Conservation (phyloP, 148 eudicot genomes). For the Linanthus parryae region DNA sequence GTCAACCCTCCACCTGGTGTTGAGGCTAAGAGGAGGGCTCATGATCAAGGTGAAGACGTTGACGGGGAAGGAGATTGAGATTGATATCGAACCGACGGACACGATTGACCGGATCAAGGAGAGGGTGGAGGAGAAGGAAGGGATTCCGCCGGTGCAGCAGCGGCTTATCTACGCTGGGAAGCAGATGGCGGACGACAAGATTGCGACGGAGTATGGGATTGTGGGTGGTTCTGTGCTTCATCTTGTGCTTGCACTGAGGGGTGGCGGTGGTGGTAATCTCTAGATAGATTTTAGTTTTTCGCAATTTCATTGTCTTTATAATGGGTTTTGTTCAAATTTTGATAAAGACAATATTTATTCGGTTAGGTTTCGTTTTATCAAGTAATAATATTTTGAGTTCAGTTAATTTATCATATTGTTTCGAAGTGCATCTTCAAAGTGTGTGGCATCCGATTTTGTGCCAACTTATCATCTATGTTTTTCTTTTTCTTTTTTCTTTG, state of each 20-base stretch:
- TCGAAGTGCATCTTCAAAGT: too few relatives aligned
- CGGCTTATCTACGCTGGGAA: conserved; percentile 69
- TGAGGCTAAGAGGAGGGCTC: conserved; percentile 37
- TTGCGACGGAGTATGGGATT: conserved; percentile 66
- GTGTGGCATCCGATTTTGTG: too few relatives aligned
- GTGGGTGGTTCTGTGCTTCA: conserved; percentile 74
- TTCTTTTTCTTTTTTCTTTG: too few relatives aligned
- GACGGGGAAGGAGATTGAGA: conserved; percentile 43
- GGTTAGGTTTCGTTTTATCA: too few relatives aligned
- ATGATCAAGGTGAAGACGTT: conserved; percentile 49
- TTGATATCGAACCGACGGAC: conserved; percentile 47
- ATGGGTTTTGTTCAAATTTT: too few relatives aligned
- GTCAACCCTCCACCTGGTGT: conserved; percentile 3
- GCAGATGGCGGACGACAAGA: conserved; percentile 69
- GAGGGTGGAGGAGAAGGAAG: conserved; percentile 54
- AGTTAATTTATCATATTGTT: too few relatives aligned
- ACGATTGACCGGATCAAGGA: conserved; percentile 48
- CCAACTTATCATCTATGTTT: too few relatives aligned
- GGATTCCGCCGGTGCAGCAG: conserved; percentile 48
- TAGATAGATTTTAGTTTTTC: conserved; percentile 3
- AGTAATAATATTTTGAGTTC: too few relatives aligned
- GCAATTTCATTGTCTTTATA: too few relatives aligned
- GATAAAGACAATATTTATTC: too few relatives aligned
- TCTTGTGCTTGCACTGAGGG: conserved; percentile 67
- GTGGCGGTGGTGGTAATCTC: conserved; percentile 33